Base-by-base conservation (phyloP, 2,329 filamentous ascomycete genomes). In the Cordyceps tenuipes region DNA sequence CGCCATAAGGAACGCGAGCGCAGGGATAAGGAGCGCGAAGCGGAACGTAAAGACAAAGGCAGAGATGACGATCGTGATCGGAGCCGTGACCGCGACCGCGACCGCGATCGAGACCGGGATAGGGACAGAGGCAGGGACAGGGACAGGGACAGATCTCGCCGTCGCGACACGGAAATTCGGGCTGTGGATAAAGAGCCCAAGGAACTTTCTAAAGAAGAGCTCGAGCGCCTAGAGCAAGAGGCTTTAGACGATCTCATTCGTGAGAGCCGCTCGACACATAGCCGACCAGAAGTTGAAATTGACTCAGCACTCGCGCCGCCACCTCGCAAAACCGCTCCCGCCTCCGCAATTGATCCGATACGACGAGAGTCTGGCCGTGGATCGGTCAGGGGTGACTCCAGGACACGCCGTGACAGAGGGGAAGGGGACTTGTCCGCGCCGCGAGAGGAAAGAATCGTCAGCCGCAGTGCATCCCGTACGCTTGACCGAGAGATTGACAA, bases 331-430 rank as follows among this genome's bases (percentile, higher is more conserved):
- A 52, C 78, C 68, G 73, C 70, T 3, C 82, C 82, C 0, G 79
- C 79, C 5, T 85, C 82, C 21, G 82, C 82, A 34, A 85, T 85
- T 61, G 78, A 83, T 59, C 82, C 82, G 2, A 80, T 84, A 56
- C 69, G 72, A 47, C 70, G 72, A 54, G 77, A 80, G 17, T 75
- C 78, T 3, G 69, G 77, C 6, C 79, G 78, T 64, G 68, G 71
- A 13, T 60, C 72, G 0, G 76, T 79, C 21, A 62, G 69, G 7
- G 79, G 74, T 63, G 63, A 68, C 63, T 68, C 71, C 21, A 69
- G 68, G 39, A 69, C 64, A 54, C 67, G 71, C 12, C 68, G 62
- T 60, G 68, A 71, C 26, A 49, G 62, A 13, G 72, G 70, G 52
- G 60, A 59, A 13, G 72, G 70, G 51, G 60, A 59, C 7, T 57